Evolutionary conservation across 441 rosid genomes (phyloP), one percentile per base, ranked within the genome.

Genomic region (Brassica hybrid): DNA sequence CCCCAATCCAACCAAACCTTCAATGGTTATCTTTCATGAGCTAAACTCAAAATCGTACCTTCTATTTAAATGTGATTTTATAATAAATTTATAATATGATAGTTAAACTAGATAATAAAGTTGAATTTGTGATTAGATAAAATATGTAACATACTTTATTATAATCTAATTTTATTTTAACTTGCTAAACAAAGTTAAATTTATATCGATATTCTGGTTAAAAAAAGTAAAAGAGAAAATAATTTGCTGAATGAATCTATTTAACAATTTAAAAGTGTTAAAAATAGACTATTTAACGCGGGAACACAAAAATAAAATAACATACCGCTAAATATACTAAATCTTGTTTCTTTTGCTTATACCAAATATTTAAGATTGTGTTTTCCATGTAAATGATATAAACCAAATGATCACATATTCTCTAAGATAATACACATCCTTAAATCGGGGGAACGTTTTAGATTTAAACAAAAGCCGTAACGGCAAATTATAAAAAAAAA

Each of bases 401-500:
- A 48, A 18, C 73, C 9, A 8, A 57, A 57, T 27, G 14, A 58
- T 5, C 54, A 4, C 41, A 36, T 36, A 18, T 16, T 16, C 2
- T 16, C 9, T 54, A 54, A 3, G 9, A 56, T 8, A 56, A 23
- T 23, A 72, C 18, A 9, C 38, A 60, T 38, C 67, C 43, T 27
- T 16, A 23, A 8, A 14, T 71, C 10, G 2, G 16, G 11, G 67
- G 3, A 36, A 62, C 12, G 14, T 38, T 21, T 27, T 13, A 2
- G 23, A 30, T 21, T n/a, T 32, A 45, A 57, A 61, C 3, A 4
- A 43, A 48, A 48, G 16, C 56, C 59, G 67, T 67, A 75, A 75
- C 68, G 62, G 73, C 45, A 65, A 18, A 60, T 0, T 5, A 27
- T 3, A 27, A 27, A 23, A 16, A 14, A 10, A 61, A 64, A 2